These are phyloP conservation scores for Chenopodium suecicum DNA, from an alignment of 148 eudicot genomes.

Conservation along the genomic window DNA sequence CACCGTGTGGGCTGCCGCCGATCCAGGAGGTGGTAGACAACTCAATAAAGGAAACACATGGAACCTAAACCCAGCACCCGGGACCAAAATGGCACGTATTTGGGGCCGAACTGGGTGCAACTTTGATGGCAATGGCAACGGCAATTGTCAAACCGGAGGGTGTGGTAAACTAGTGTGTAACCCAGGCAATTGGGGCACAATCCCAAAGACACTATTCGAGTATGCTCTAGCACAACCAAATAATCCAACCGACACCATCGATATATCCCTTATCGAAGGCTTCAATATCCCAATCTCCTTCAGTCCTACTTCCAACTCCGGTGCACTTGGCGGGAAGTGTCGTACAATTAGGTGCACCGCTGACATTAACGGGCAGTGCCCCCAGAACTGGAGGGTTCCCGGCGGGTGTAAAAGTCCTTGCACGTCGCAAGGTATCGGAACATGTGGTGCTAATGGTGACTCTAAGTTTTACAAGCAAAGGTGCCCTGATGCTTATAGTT, in stretches of 20 bases:
- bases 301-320: conserved; percentile 26
- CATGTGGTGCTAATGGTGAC: conserved; percentile 25
- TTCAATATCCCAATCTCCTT: conserved; percentile 48
- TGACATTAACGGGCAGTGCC: conserved; percentile 41
- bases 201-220: conserved; percentile 52
- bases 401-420: conserved; percentile 55
- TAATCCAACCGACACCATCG: conserved; percentile 40
- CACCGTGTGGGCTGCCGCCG: conserved; percentile 54
- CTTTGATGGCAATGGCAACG: conserved; percentile 21
- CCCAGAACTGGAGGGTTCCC: conserved; percentile 5
- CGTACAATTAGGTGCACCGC: conserved; percentile 16
- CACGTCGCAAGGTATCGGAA: conserved; percentile 24
- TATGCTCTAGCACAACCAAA: conserved; percentile 35
- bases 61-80: conserved; percentile 25
- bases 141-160: conserved; percentile 48
- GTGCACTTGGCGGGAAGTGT: neutral
- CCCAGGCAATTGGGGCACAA: conserved; percentile 20
- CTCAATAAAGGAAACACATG: conserved; percentile 34
- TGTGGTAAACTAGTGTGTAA: conserved; percentile 49
- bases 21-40: conserved; percentile 38
- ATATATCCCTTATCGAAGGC: conserved; percentile 52
- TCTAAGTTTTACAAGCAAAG: conserved; percentile 28
- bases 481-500: conserved; percentile 40
- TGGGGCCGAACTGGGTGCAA: conserved; percentile 59
- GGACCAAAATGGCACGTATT: conserved; percentile 42